Base-by-base conservation (phyloP, 2,329 filamentous ascomycete species). In the Nigrospora osmanthi region DNA sequence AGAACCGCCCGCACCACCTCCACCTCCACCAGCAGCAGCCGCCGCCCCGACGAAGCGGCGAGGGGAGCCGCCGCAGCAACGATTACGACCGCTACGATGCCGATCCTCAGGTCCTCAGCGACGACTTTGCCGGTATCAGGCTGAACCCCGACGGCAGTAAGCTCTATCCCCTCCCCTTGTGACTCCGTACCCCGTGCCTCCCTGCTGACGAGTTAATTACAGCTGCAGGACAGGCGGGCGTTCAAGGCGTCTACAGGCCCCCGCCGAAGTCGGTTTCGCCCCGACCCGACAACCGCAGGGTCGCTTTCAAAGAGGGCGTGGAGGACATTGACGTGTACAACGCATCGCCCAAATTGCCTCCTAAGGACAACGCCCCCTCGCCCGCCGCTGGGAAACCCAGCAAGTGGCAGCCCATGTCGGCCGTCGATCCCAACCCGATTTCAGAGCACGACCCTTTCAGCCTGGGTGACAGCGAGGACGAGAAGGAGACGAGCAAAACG, bases 371-470 rank as follows among this genome's bases (percentile, higher is more conserved):
- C 48, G 57, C 62, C 30, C 58, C 67, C 32, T 60, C 61, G 17
- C 59, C 67, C 37, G 58, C 56, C 19, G 62, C 70, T n/a, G 71
- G 73, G 40, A 93, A 89, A 69, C 67, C 79, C 38, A 96, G 90
- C 76, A 98, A 98, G 70, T 98, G 93, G 93, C 91, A 98, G 65
- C 91, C 93, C 11, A 71, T 98, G 55, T 89, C 90, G 12, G 77
- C 84, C 0, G 81, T 96, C 13, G 87, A 94, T 52, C 89, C 90
- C 1, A 84, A 80, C 51, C 90, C 91, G 13, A 85, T 95, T 49
- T 76, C 78, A 15, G 89, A 97, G 54, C 91, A 95, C 56, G 93
- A 98, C 59, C 93, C 93, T 0, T 98, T 98, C 68, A 96, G 89
- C 58, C 76, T 98, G 13, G 93, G 93, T 6, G 91, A 97, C 56